phyloP scores from a whole-genome alignment of 352 stramenopile genomes.

The Phytophthora citrophthora region DNA sequence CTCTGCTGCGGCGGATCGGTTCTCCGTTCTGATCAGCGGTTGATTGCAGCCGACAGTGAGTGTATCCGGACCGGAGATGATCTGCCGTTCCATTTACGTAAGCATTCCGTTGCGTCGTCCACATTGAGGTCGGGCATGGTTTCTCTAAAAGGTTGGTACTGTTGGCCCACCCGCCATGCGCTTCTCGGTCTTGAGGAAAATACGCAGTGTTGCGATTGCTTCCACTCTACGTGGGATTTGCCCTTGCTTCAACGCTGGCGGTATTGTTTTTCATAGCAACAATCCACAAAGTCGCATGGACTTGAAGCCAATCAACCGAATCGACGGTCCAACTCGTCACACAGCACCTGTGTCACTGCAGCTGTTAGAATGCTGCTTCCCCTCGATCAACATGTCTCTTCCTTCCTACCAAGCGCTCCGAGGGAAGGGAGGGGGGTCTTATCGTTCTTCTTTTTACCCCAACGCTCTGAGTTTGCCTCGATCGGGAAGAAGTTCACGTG shows the following conservation, averaged over 20 bases:
- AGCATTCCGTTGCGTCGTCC: no score
- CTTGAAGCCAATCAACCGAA: slow-evolving; percentile 8
- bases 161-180: no score
- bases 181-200: no score
- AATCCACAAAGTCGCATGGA: slow-evolving; percentile 24
- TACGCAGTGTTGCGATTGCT: not conserved
- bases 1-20: not conserved
- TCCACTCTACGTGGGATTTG: not conserved
- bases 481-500: slow-evolving; percentile 3
- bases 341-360: slow-evolving; percentile 2
- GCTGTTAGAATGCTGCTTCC: not conserved
- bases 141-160: no score
- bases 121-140: no score
- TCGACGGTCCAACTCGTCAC: slow-evolving; percentile 1
- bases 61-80: no score
- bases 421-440: no score
- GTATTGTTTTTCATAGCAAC: slow-evolving; percentile 1
- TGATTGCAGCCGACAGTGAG: slow-evolving; percentile 4
- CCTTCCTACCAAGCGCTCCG: no score
- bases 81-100: no score
- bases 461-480: slow-evolving; percentile 6
- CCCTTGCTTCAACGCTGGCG: slow-evolving; percentile 5
- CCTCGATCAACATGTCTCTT: no score
- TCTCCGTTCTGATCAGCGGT: not conserved
- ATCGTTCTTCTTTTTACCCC: slow-evolving; percentile 18